Evolutionary conservation across 2,329 filamentous ascomycete genomes (phyloP).

Genomic region (Calonectria henricotiae): DNA sequence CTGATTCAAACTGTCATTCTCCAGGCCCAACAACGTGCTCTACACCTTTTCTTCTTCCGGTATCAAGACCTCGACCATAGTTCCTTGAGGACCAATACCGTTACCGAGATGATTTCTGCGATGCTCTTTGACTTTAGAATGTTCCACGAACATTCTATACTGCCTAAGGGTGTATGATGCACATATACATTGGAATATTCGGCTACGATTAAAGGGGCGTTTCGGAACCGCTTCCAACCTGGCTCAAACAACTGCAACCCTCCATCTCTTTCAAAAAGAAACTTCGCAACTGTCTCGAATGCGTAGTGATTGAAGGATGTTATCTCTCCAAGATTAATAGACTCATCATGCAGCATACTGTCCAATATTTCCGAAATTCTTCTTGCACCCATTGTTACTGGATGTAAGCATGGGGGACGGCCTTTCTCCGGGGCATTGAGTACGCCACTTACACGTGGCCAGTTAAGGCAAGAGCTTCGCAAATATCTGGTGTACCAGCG

Average conservation of each 20-base stretch:
- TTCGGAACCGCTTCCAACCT: conserved; percentile 36
- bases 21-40: background rate
- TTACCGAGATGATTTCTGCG: background rate
- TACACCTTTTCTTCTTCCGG: background rate
- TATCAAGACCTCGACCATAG: background rate
- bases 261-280: conserved; percentile 51
- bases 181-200: background rate
- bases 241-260: conserved; percentile 35
- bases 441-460: conserved; percentile 47
- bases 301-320: conserved; percentile 62
- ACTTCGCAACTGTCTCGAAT: conserved; percentile 58
- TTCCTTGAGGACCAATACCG: too few species aligned
- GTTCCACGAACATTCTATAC: background rate
- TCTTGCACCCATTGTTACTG: conserved; percentile 58
- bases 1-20: background rate
- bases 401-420: conserved; percentile 58
- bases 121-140: background rate
- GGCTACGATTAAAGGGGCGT: conserved; percentile 3
- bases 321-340: conserved; percentile 59
- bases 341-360: conserved; percentile 56
- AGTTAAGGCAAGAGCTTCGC: conserved; percentile 17
- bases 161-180: background rate
- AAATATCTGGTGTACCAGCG: conserved; percentile 59
- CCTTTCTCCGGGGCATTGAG: conserved; percentile 55
- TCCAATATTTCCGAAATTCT: conserved; percentile 63